Conservation (phyloP, 164 flowering plant genomes). For the Berberis vulgaris region DNA sequence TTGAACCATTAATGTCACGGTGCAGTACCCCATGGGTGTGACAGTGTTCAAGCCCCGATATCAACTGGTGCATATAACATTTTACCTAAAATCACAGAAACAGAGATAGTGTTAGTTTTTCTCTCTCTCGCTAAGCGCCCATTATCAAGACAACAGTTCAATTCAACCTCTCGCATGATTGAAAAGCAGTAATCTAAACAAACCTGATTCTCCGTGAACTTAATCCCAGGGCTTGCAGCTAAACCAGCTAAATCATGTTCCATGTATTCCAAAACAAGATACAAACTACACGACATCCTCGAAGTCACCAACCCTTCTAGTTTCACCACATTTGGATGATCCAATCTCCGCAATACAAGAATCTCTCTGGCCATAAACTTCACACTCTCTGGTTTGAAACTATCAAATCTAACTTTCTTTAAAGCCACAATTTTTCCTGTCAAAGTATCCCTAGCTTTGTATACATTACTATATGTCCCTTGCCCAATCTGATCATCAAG, state of each 20-base stretch:
- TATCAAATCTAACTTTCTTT: constrained; percentile 50
- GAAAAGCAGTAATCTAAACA: background rate
- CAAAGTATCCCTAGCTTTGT: constrained; percentile 62
- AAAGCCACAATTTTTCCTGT: constrained; percentile 44
- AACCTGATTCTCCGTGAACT: constrained; percentile 32
- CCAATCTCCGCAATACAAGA: constrained; percentile 38
- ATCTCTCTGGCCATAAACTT: constrained; percentile 92
- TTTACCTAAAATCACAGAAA: constrained; percentile 21
- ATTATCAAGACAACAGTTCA: background rate
- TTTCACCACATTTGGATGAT: constrained; percentile 30
- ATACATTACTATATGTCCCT: constrained; percentile 75
- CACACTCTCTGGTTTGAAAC: constrained; percentile 50
- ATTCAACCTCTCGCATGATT: background rate
- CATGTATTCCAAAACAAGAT: constrained; percentile 69
- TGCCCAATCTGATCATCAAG: constrained; percentile 42
- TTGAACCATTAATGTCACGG: constrained; percentile 89
- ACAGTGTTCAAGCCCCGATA: constrained; percentile 46
- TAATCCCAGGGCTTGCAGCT: constrained; percentile 63
- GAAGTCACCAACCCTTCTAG: constrained; percentile 33
- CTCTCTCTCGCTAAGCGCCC: too few relatives aligned
- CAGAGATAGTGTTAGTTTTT: too few relatives aligned
- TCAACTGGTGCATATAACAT: constrained; percentile 38
- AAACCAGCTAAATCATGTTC: constrained; percentile 95
- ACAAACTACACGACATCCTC: constrained; percentile 56
- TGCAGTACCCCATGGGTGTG: constrained; percentile 37